These are phyloP conservation scores for Gleditsia sinensis DNA, from an alignment of 306 rosid species.

Conservation along the genomic window DNA sequence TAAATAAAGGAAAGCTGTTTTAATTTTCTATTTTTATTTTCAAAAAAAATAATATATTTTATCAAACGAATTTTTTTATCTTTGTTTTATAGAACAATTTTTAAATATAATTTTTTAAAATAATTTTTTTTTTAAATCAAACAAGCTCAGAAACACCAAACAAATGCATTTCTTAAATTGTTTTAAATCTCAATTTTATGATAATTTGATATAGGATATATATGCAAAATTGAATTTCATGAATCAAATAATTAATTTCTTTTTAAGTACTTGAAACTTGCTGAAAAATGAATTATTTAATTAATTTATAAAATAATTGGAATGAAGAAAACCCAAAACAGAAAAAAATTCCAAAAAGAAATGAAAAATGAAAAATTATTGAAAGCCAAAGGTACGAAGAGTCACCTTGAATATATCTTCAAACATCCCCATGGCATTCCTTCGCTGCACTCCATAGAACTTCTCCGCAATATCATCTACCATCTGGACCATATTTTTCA, in stretches of 20 bases:
- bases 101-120: no score
- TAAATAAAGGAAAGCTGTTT: no score
- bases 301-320: background rate
- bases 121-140: no score
- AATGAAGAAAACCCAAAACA: background rate
- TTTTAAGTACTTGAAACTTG: background rate
- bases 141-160: no score
- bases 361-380: background rate
- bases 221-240: no score
- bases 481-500: slow-evolving; percentile 60
- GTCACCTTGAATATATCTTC: slow-evolving; percentile 91
- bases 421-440: slow-evolving; percentile 87
- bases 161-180: no score
- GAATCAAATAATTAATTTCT: background rate
- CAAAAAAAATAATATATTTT: no score
- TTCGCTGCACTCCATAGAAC: slow-evolving; percentile 80
- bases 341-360: background rate
- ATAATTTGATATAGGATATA: no score
- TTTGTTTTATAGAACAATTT: no score
- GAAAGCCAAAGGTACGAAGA: background rate
- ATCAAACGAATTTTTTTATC: no score
- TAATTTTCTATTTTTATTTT: no score
- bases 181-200: background rate
- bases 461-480: slow-evolving; percentile 82
- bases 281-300: background rate